A percentile compares a stretch with the other conserved stretches of the same genome.
These are phyloP conservation scores for Wickerhamiella nectarea DNA, from an alignment of 805 yeast species.

Conservation along the genomic window DNA sequence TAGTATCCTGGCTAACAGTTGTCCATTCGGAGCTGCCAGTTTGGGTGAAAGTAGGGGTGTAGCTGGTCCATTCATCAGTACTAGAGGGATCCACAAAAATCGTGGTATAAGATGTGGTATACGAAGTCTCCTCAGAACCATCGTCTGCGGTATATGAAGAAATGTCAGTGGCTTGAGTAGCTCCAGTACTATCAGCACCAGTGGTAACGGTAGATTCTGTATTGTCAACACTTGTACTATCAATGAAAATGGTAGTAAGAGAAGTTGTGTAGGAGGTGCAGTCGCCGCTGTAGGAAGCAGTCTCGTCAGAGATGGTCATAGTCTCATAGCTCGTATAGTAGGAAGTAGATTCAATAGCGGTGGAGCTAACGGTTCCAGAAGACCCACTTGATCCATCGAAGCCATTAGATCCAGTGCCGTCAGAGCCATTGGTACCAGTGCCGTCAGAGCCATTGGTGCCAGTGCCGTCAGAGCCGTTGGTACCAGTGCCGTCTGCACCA, in stretches of 20 bases:
- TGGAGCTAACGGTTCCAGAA: background rate
- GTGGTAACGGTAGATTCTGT: no score
- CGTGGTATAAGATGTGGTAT: slow-evolving; percentile 1
- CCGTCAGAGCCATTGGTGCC: background rate
- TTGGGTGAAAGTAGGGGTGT: background rate
- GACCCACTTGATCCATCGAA: background rate
- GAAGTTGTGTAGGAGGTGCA: background rate
- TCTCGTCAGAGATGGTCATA: no score
- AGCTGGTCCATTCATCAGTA: background rate
- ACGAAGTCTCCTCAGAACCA: background rate
- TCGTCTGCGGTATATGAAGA: background rate
- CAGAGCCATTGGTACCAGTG: background rate
- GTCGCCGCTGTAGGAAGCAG: background rate
- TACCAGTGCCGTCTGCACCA: background rate
- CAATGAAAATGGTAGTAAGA: background rate
- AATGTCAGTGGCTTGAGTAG: no score
- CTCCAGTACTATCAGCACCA: no score
- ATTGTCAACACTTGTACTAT: no score
- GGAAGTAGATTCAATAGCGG: background rate
- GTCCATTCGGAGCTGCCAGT: background rate
- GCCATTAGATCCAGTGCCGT: background rate
- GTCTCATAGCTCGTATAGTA: background rate
- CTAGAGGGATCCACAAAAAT: background rate
- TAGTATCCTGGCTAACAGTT: slow-evolving; percentile 1
- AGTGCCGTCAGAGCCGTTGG: background rate